These are phyloP conservation scores for Sarocladium strictum DNA, from an alignment of 2,329 filamentous ascomycete genomes.

Conservation along the genomic window DNA sequence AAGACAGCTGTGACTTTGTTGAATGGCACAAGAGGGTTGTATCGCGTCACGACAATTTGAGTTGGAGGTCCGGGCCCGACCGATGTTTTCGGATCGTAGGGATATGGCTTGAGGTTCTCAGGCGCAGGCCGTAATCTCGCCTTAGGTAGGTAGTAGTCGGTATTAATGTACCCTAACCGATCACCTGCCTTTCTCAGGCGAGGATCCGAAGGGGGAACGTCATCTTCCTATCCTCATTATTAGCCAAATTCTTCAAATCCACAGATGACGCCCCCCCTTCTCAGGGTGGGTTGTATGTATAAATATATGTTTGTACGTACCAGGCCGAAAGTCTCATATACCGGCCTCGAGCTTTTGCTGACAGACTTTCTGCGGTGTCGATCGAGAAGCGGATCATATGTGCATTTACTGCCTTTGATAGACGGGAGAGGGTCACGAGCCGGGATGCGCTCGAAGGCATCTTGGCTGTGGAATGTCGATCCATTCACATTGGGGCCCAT, in stretches of 20 bases:
- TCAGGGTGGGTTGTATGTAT: slow-evolving; percentile 29
- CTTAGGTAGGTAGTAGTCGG: slow-evolving; percentile 64
- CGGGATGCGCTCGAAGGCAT: slow-evolving; percentile 37
- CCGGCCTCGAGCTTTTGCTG: slow-evolving; percentile 49
- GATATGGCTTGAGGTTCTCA: slow-evolving; percentile 76
- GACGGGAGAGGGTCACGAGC: slow-evolving; percentile 51
- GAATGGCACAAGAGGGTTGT: slow-evolving; percentile 82
- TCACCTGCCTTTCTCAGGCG: slow-evolving; percentile 64
- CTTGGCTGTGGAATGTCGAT: slow-evolving; percentile 27
- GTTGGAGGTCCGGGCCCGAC: slow-evolving; percentile 84
- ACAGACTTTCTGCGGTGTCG: slow-evolving; percentile 40
- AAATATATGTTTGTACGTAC: slow-evolving; percentile 53
- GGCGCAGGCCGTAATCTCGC: slow-evolving; percentile 65
- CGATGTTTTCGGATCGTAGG: slow-evolving; percentile 76
- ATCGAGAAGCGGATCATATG: slow-evolving; percentile 55
- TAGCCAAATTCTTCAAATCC: slow-evolving; percentile 47
- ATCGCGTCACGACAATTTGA: slow-evolving; percentile 91
- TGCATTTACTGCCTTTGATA: slow-evolving; percentile 52
- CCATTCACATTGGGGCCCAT: slow-evolving; percentile 24
- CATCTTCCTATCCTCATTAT: slow-evolving; percentile 66
- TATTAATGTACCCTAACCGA: slow-evolving; percentile 60
- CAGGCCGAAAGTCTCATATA: slow-evolving; percentile 58
- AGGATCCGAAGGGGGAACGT: slow-evolving; percentile 74
- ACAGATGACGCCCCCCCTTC: slow-evolving; percentile 53
- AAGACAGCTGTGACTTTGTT: slow-evolving; percentile 72